Evolutionary conservation across 345 rosid genomes (phyloP), one percentile per base, ranked within the genome.

Genomic region (Salix dunnii): DNA sequence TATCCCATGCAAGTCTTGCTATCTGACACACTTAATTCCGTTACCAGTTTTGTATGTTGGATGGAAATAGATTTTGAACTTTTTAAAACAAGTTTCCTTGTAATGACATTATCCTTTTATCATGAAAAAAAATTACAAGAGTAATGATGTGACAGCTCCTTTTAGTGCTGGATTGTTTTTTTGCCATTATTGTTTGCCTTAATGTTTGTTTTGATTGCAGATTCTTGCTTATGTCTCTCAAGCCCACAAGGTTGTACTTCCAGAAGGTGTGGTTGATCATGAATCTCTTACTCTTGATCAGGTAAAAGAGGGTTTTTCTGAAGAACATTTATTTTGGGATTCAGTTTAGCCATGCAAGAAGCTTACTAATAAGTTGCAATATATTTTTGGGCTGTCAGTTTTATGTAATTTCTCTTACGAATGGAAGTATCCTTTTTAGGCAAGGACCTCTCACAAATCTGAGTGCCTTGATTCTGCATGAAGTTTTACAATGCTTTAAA

Each of bases 201-300:
- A 33, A 16, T 78, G 6, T 58, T 10, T 58, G 63, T 70, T 51
- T 58, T 77, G 60, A 69, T 68, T 86, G 75, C 87, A 93, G 98
- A 85, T 96, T 81, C 85, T 96, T 87, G 97, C 97, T 30, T 96
- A 91, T 84, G 99, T 96, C 77, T 96, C 98, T 10, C 97, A 91
- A 91, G 97, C 86, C 72, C 97, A 92, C 85, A 78, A 91, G 51
- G 92, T 96, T 79, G 78, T 87, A 75, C 94, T 96, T 77, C 98
- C 97, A 28, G 95, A 93, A 73, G 94, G 82, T 58, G 72, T 74
- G 71, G 88, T 93, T 75, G 91, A 96, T 79, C 89, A 87, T 53
- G 89, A 91, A 68, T 78, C 83, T 74, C 68, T 96, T 76, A 84
- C 92, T 48, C 91, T 91, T 18, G 92, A 96, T 76, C 94, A 90